These are phyloP conservation scores for Paramecium primaurelia DNA, from an alignment of 73 alveolate genomes.

Conservation along the genomic window DNA sequence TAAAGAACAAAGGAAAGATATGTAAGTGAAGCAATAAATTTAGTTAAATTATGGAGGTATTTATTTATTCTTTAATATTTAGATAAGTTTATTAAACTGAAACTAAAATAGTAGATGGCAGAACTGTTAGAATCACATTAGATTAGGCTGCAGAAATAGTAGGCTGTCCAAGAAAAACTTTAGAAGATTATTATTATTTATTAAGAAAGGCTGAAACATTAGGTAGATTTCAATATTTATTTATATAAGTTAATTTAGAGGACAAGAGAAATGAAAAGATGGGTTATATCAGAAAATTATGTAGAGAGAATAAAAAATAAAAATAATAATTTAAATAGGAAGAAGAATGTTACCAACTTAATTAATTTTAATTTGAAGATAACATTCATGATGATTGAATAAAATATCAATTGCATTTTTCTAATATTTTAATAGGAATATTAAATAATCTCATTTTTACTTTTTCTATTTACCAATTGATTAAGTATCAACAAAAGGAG, in stretches of 20 bases:
- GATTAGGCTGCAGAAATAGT: constrained; percentile 58
- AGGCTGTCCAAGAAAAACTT: constrained; percentile 58
- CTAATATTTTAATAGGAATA: background rate
- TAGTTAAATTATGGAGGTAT: constrained; percentile 32
- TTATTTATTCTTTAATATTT: background rate
- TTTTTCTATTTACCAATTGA: background rate
- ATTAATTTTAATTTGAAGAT: background rate
- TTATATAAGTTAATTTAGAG: constrained; percentile 41
- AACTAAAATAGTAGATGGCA: constrained; percentile 19
- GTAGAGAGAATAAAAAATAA: background rate
- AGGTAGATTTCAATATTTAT: background rate
- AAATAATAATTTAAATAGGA: background rate
- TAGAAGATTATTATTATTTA: constrained; percentile 56
- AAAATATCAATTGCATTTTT: background rate
- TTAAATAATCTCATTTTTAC: background rate
- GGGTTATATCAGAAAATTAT: constrained; percentile 52
- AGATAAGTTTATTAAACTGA: background rate
- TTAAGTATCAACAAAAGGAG: background rate
- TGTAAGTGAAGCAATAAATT: background rate
- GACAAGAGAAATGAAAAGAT: constrained; percentile 33
- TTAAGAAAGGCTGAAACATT: constrained; percentile 37
- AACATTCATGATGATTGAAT: constrained; percentile 26
- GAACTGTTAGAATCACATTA: constrained; percentile 18
- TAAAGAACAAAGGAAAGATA: constrained; percentile 10
- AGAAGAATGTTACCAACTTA: background rate